Evolutionary conservation across 495 filamentous ascomycete genomes (phyloP).

Genomic region (Penicillium maclennaniae): DNA sequence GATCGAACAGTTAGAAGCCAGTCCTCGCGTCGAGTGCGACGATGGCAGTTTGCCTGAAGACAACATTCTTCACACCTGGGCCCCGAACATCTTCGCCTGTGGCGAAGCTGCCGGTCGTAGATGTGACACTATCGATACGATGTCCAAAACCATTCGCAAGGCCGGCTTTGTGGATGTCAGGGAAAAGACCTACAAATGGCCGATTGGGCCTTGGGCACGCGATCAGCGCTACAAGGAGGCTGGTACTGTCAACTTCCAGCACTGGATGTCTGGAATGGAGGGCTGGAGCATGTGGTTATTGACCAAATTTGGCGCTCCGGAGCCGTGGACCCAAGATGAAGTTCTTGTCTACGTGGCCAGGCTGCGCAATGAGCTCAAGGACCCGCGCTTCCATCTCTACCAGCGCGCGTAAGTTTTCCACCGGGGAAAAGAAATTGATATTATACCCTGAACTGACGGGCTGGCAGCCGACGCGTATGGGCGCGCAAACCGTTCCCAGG

Average conservation of each 20-base stretch:
- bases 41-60: conserved; percentile 35
- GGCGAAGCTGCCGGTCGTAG: conserved; percentile 1
- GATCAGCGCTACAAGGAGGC: conserved; percentile 5
- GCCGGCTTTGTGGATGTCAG: conserved; percentile 30
- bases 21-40: conserved; percentile 30
- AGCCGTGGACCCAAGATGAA: conserved; percentile 13
- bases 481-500: conserved; percentile 16
- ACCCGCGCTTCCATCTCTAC: conserved; percentile 9
- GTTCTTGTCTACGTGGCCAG: conserved; percentile 13
- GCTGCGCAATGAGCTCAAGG: conserved; percentile 5
- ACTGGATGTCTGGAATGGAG: conserved; percentile 8
- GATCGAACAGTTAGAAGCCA: conserved; percentile 50
- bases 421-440: not conserved
- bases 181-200: conserved; percentile 5
- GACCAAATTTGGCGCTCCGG: conserved; percentile 9
- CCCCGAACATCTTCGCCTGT: conserved; percentile 6
- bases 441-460: not conserved
- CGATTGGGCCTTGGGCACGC: conserved; percentile 4
- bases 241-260: conserved; percentile 1
- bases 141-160: conserved; percentile 18
- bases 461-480: conserved; percentile 17
- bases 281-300: conserved; percentile 11
- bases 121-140: conserved; percentile 2
- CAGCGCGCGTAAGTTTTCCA: conserved; percentile 9
- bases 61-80: conserved; percentile 20